phyloP scores from a whole-genome alignment of 345 rosid genomes.

The Citropsis articulata region DNA sequence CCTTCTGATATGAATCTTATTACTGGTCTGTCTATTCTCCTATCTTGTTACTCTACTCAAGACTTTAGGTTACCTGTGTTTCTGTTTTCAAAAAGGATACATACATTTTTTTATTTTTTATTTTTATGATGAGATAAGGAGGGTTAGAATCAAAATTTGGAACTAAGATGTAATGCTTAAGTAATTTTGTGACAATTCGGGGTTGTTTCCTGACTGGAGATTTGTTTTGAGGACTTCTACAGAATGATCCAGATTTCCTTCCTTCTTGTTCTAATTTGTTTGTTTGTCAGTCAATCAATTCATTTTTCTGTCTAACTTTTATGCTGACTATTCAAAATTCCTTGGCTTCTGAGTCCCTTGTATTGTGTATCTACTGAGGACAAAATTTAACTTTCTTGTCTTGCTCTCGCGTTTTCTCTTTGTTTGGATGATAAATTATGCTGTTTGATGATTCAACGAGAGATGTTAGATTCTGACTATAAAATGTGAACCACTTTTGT shows the following conservation, averaged over 20 bases:
- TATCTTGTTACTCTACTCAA: background rate
- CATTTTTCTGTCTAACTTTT: background rate
- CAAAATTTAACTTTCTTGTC: background rate
- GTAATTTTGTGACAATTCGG: background rate
- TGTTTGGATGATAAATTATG: background rate
- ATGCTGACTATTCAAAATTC: background rate
- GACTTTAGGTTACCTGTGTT: too few relatives aligned
- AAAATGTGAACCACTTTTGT: conserved; percentile 7
- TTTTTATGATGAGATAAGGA: background rate
- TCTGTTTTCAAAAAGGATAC: too few relatives aligned
- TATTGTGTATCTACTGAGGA: too few relatives aligned
- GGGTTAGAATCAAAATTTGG: background rate
- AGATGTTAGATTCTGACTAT: background rate
- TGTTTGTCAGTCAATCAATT: background rate
- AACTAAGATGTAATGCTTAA: background rate
- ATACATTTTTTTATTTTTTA: too few relatives aligned
- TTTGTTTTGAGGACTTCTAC: background rate
- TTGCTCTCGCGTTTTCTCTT: background rate
- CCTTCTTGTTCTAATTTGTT: too few relatives aligned
- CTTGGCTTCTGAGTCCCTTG: background rate
- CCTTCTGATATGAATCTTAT: conserved; percentile 92
- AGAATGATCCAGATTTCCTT: background rate
- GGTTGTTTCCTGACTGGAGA: background rate
- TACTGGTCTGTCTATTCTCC: conserved; percentile 42
- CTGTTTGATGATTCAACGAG: background rate